Evolutionary conservation across 2,329 filamentous ascomycete species (phyloP).

Genomic region (Periconia sp.): DNA sequence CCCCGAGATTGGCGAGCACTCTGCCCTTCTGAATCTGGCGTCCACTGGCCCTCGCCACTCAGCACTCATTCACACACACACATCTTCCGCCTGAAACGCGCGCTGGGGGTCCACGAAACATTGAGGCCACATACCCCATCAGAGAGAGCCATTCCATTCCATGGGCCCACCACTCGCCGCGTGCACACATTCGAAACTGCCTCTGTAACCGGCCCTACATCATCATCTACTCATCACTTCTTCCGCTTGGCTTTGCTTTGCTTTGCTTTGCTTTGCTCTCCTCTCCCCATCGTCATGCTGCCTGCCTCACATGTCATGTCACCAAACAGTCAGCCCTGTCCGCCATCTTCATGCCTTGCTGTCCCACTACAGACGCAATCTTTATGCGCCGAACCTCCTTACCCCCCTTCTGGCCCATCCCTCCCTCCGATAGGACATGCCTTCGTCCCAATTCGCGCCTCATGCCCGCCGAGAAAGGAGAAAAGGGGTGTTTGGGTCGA

Average conservation of each 20-base stretch:
- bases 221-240: neutral
- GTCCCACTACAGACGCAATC: neutral
- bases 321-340: too few species aligned
- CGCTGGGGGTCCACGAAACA: slow-evolving; percentile 22
- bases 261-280: too few species aligned
- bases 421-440: neutral
- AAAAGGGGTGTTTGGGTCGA: neutral
- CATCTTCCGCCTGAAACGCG: slow-evolving; percentile 20
- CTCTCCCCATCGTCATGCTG: neutral
- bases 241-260: neutral
- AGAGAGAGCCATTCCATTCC: slow-evolving; percentile 13
- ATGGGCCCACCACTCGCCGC: slow-evolving; percentile 6
- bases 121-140: slow-evolving; percentile 13
- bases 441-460: neutral
- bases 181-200: slow-evolving; percentile 13
- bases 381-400: slow-evolving; percentile 6
- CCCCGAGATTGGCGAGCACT: slow-evolving; percentile 21
- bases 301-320: too few species aligned
- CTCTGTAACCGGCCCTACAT: slow-evolving; percentile 9
- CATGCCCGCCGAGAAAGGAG: neutral
- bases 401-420: slow-evolving; percentile 3
- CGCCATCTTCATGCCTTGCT: too few species aligned
- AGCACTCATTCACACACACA: neutral
- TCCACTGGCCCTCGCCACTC: too few species aligned
- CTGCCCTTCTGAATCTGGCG: too few species aligned